Conservation (phyloP, 2,329 filamentous ascomycete genomes). For the Hypoxylon rubiginosum region DNA sequence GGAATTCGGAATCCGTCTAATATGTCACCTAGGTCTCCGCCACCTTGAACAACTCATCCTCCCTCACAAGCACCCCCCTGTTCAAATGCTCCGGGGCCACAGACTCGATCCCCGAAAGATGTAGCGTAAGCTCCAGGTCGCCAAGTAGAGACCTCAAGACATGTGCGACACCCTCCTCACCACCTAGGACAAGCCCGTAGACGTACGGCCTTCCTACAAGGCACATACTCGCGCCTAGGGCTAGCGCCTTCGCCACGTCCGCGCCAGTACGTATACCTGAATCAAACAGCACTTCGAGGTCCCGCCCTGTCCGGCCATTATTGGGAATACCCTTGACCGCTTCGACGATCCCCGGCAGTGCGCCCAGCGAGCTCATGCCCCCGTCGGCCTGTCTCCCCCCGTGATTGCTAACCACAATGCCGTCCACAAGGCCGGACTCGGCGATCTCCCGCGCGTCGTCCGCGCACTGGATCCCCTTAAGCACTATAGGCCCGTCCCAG, state of each 20-base stretch:
- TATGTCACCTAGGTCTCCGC: background rate
- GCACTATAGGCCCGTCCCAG: slow-evolving; percentile 50
- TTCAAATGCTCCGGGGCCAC: slow-evolving; percentile 38
- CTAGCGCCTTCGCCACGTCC: slow-evolving; percentile 71
- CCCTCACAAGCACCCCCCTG: slow-evolving; percentile 38
- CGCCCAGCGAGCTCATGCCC: slow-evolving; percentile 66
- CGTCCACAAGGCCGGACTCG: slow-evolving; percentile 42
- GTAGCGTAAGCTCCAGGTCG: slow-evolving; percentile 48
- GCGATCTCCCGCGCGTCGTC: slow-evolving; percentile 47
- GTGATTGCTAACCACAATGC: slow-evolving; percentile 69
- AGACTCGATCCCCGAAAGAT: slow-evolving; percentile 46
- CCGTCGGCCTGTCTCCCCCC: slow-evolving; percentile 70
- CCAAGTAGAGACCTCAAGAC: slow-evolving; percentile 47
- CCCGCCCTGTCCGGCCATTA: slow-evolving; percentile 47
- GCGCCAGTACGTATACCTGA: slow-evolving; percentile 70
- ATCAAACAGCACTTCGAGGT: slow-evolving; percentile 73
- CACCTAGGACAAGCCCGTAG: slow-evolving; percentile 54
- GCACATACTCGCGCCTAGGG: slow-evolving; percentile 68
- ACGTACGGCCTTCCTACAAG: slow-evolving; percentile 73
- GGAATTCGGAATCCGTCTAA: background rate
- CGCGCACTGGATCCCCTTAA: slow-evolving; percentile 53
- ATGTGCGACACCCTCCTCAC: slow-evolving; percentile 47
- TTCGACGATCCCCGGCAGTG: slow-evolving; percentile 72
- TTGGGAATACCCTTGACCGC: slow-evolving; percentile 59
- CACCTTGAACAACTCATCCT: slow-evolving; percentile 42